A percentile compares a stretch with the other conserved stretches of the same genome.
Evolutionary conservation across 2,329 filamentous ascomycete genomes (phyloP).

Genomic region (Aspergillus felis): DNA sequence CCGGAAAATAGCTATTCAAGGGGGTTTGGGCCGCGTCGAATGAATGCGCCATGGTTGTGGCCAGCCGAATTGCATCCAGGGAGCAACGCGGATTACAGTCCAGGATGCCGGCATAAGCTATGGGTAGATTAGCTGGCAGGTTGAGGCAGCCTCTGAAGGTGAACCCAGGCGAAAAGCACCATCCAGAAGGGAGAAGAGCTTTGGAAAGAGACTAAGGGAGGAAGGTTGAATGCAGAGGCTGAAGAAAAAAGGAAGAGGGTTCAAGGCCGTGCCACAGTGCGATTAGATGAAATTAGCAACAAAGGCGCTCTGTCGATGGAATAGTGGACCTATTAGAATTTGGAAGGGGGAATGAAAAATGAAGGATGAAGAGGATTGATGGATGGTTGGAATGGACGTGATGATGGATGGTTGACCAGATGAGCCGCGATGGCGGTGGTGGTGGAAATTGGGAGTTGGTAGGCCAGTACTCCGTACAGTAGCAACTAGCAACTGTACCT

Average conservation of each 20-base stretch:
- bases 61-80: constrained; percentile 17
- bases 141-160: constrained; percentile 7
- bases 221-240: neutral
- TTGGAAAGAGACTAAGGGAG: neutral
- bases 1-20: constrained; percentile 24
- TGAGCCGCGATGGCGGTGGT: neutral
- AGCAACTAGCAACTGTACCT: neutral
- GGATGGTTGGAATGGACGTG: neutral
- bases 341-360: neutral
- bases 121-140: constrained; percentile 10
- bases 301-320: neutral
- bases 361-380: neutral
- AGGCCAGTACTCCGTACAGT: no score
- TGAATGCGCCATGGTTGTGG: constrained; percentile 27
- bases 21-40: constrained; percentile 27
- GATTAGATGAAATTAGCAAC: neutral
- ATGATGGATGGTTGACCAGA: neutral
- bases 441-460: neutral
- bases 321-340: neutral
- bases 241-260: neutral
- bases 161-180: constrained; percentile 10
- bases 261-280: neutral
- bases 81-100: constrained; percentile 4
- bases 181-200: neutral
- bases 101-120: constrained; percentile 15